These are phyloP conservation scores for Phialemoniopsis sp. DNA, from an alignment of 2,329 filamentous ascomycete species.

Conservation along the genomic window DNA sequence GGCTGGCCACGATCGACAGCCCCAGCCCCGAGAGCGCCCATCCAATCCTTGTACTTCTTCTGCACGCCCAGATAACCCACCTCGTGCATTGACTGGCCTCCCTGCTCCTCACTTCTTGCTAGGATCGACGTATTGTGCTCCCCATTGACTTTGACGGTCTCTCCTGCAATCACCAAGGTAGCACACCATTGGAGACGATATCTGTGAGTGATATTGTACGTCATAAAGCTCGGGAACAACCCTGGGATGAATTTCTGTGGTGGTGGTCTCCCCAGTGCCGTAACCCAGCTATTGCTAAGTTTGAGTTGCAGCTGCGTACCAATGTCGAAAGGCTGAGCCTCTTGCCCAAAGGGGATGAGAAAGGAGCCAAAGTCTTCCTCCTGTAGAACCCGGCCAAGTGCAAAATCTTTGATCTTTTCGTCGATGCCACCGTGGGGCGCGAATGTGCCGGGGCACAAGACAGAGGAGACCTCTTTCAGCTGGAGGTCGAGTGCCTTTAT, in stretches of 20 bases:
- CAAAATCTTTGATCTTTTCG: not conserved
- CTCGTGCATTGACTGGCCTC: no score
- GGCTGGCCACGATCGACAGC: no score
- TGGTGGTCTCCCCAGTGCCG: not conserved
- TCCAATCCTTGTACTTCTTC: no score
- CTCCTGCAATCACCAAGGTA: slow-evolving; percentile 1
- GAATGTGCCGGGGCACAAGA: slow-evolving; percentile 9
- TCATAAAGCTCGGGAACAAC: slow-evolving; percentile 14
- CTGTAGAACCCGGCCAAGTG: slow-evolving; percentile 1
- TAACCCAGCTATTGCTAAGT: not conserved
- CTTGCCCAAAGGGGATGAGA: slow-evolving; percentile 2
- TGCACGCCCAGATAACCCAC: no score
- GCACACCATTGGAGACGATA: slow-evolving; percentile 16
- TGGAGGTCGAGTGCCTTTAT: slow-evolving; percentile 11
- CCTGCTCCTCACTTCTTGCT: no score
- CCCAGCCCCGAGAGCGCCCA: no score
- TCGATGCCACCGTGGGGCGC: not conserved
- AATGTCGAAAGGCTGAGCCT: slow-evolving; percentile 5
- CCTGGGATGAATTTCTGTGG: not conserved
- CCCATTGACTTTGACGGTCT: not conserved
- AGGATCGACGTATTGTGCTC: no score
- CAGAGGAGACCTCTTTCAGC: slow-evolving; percentile 8
- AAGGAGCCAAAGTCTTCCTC: slow-evolving; percentile 2
- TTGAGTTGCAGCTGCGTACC: slow-evolving; percentile 4
- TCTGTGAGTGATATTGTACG: slow-evolving; percentile 17